Percentiles rank a stretch among this genome's conserved stretches.
These are phyloP conservation scores for Elsinoe necatrix DNA, from an alignment of 2,329 filamentous ascomycete genomes.

Conservation along the genomic window DNA sequence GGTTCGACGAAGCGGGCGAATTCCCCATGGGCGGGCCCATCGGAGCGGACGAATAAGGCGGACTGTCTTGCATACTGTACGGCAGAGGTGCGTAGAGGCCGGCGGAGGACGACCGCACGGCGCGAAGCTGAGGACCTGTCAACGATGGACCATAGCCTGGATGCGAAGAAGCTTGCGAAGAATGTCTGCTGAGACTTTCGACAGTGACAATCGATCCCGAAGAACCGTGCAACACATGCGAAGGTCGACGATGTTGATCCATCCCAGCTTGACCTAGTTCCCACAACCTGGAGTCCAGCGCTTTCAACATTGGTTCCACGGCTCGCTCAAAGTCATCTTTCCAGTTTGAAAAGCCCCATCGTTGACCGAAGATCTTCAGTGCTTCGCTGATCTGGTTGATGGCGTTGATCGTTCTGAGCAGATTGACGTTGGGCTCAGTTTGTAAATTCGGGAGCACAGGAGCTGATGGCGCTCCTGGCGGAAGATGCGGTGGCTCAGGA, in stretches of 20 bases:
- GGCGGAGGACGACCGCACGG: neutral
- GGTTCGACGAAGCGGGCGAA: neutral
- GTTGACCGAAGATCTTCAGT: conserved; percentile 38
- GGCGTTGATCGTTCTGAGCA: conserved; percentile 36
- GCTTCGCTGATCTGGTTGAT: conserved; percentile 42
- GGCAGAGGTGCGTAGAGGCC: neutral
- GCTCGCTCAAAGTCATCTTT: conserved; percentile 42
- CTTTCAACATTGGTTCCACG: conserved; percentile 33
- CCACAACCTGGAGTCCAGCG: conserved; percentile 34
- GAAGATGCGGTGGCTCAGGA: conserved; percentile 34
- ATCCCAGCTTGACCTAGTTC: conserved; percentile 20
- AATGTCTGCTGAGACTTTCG: conserved; percentile 8
- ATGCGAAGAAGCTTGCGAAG: neutral
- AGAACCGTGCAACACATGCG: neutral
- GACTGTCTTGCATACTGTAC: conserved; percentile 8
- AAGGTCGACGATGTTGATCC: conserved; percentile 5
- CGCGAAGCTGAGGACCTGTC: conserved; percentile 10
- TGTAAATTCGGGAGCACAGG: conserved; percentile 28
- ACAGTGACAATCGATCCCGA: conserved; percentile 10
- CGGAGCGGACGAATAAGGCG: neutral
- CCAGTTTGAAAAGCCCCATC: conserved; percentile 44
- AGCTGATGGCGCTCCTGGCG: conserved; percentile 30
- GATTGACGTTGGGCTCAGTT: conserved; percentile 28
- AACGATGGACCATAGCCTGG: conserved; percentile 1
- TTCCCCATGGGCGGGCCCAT: conserved; percentile 9